Base-by-base conservation (phyloP, 169 alveolate genomes). In the Theileria sp. region DNA sequence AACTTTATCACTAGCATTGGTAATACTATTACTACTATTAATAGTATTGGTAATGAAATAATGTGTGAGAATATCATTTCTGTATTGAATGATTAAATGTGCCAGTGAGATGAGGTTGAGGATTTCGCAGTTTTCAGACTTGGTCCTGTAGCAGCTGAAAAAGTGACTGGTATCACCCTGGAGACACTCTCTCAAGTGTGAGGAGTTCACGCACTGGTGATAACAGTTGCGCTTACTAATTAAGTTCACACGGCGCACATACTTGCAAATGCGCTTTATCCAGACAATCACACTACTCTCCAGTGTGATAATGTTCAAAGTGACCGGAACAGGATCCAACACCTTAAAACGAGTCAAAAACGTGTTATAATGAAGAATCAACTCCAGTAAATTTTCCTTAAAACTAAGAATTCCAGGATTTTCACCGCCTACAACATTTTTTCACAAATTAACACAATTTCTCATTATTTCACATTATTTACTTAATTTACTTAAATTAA, bases 221-320 rank as follows among this genome's bases (percentile, higher is more conserved):
- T 26, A 64, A 13, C 72, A 81, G 74, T 81, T 74, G 15, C 79
- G 78, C 23, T 49, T 51, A 17, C 54, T 44, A 44, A 44, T 44
- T 1, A 44, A 8, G 54, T 44, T 44, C 15, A 44, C 54, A 44
- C 54, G 54, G 54, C 54, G 54, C 8, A 13, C 12, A 8, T 44
- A 44, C 17, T 44, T 13, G 54, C 54, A 44, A 44, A 44, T 44
- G 12, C 54, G 12, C 54, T 44, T 44, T 4, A 44, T 44, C 54
- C 54, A 44, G 17, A 44, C 17, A 10, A 44, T 30, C 19, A 6
- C 54, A 28, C 28, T 58, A 54, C n/a, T 34, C 81, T 3, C n/a
- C 81, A 10, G 30, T 66, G 25, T 19, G 26, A n/a, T 51, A 3
- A 38, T 30, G 58, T 56, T 21, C 79, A 65, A 9, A 13, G 58